Conservation (phyloP, 352 stramenopile genomes). For the Globisporangium sylvaticum region DNA sequence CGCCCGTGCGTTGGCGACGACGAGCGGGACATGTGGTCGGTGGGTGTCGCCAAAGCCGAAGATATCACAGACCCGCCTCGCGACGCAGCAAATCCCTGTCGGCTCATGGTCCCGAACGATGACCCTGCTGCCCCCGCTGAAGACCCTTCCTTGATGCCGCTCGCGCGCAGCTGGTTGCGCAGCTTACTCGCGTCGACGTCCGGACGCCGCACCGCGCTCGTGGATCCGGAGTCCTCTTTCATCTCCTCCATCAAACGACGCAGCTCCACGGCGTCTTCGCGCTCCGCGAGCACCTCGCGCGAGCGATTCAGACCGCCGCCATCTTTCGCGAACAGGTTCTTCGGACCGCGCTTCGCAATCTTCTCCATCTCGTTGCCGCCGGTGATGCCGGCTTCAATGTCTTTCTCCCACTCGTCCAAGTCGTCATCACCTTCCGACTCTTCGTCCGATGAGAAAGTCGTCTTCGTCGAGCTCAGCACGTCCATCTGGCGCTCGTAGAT, state of each 20-base stretch:
- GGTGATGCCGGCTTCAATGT: slow-evolving; percentile 75
- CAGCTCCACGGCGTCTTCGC: slow-evolving; percentile 77
- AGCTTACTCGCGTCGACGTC: slow-evolving; percentile 64
- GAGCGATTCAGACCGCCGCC: slow-evolving; percentile 72
- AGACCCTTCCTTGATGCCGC: slow-evolving; percentile 59
- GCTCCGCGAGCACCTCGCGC: slow-evolving; percentile 65
- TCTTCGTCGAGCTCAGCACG: slow-evolving; percentile 55
- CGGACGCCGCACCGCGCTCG: slow-evolving; percentile 37
- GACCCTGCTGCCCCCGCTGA: background rate
- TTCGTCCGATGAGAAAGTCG: slow-evolving; percentile 71
- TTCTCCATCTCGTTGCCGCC: slow-evolving; percentile 50
- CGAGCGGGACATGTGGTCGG: slow-evolving; percentile 57
- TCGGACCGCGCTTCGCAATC: slow-evolving; percentile 58
- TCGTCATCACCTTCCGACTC: slow-evolving; percentile 71
- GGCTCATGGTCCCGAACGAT: slow-evolving; percentile 25
- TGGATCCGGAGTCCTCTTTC: slow-evolving; percentile 56
- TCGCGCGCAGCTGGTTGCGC: slow-evolving; percentile 63
- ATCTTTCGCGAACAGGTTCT: slow-evolving; percentile 75
- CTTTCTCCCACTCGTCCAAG: slow-evolving; percentile 64
- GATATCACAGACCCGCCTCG: slow-evolving; percentile 54
- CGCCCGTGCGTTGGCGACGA: slow-evolving; percentile 55
- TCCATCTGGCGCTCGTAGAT: slow-evolving; percentile 85
- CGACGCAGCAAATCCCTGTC: slow-evolving; percentile 30
- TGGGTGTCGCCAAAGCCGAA: slow-evolving; percentile 61
- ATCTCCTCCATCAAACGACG: slow-evolving; percentile 79